A percentile compares a stretch with the other conserved stretches of the same genome.
Conservation (phyloP, 2,329 filamentous ascomycete species). For the Penicillium sp. region DNA sequence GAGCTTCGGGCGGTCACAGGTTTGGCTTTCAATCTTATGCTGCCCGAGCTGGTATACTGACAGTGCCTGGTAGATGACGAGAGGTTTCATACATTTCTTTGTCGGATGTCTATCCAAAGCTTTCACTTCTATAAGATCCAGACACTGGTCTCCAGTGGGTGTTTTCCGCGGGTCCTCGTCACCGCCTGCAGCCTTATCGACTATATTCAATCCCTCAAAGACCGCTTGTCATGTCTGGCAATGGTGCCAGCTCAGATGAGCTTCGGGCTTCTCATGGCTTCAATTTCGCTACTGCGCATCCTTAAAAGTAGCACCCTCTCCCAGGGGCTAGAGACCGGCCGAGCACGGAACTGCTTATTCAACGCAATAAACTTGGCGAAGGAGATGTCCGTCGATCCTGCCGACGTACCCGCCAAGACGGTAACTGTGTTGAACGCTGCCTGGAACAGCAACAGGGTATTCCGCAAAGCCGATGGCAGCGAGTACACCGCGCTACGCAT, state of each 20-base stretch:
- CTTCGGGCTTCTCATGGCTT: constrained; percentile 33
- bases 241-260: constrained; percentile 30
- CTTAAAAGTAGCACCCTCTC: constrained; percentile 35
- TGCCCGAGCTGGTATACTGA: background rate
- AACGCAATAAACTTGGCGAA: constrained; percentile 39
- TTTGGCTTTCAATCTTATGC: constrained; percentile 15
- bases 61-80: constrained; percentile 29
- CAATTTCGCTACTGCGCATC: constrained; percentile 36
- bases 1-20: constrained; percentile 34
- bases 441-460: constrained; percentile 44
- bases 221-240: constrained; percentile 20
- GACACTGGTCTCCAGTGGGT: constrained; percentile 26
- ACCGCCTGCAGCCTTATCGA: constrained; percentile 35
- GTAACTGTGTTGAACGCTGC: constrained; percentile 37
- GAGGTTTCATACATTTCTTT: constrained; percentile 29
- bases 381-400: constrained; percentile 37
- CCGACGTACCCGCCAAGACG: constrained; percentile 36
- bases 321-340: constrained; percentile 33
- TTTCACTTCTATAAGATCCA: constrained; percentile 40
- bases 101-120: constrained; percentile 34
- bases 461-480: constrained; percentile 39
- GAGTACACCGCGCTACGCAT: constrained; percentile 38
- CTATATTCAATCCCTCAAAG: constrained; percentile 24
- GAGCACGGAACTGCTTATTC: constrained; percentile 37
- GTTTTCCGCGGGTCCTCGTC: constrained; percentile 26